Conservation (phyloP, 2,329 filamentous ascomycete species). For the Cordyceps cateniannulata region DNA sequence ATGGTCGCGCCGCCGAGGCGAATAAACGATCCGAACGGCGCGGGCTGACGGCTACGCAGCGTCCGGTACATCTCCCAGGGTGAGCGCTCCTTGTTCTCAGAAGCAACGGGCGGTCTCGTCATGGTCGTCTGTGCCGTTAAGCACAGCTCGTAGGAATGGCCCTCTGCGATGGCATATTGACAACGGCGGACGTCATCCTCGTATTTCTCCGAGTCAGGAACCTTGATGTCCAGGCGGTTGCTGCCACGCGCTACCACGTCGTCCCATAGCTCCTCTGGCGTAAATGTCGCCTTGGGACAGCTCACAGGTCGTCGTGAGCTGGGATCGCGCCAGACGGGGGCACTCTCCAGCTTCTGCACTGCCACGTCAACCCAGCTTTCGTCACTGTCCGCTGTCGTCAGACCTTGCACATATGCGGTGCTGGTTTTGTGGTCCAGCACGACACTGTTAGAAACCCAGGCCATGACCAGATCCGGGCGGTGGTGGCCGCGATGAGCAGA, state of each 20-base stretch:
- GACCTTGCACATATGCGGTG: conserved; percentile 55
- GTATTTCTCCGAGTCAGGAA: conserved; percentile 47
- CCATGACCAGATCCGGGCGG: conserved; percentile 66
- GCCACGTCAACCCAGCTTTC: conserved; percentile 26
- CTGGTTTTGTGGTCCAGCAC: conserved; percentile 66
- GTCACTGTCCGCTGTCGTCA: conserved; percentile 21
- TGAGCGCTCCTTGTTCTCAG: conserved; percentile 37
- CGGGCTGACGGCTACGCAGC: conserved; percentile 66
- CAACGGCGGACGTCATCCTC: conserved; percentile 61
- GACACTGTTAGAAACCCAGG: conserved; percentile 70
- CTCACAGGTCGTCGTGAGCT: conserved; percentile 9
- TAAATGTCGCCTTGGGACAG: not conserved
- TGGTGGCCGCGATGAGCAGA: conserved; percentile 26
- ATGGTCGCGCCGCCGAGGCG: conserved; percentile 64
- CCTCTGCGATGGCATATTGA: conserved; percentile 65
- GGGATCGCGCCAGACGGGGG: conserved; percentile 25
- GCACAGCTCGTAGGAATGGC: conserved; percentile 81
- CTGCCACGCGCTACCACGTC: conserved; percentile 6
- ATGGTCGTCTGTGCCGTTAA: conserved; percentile 71
- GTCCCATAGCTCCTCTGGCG: conserved; percentile 13
- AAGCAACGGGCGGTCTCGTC: conserved; percentile 26
- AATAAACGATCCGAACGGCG: conserved; percentile 79
- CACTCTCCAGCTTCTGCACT: conserved; percentile 25
- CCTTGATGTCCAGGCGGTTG: conserved; percentile 25
- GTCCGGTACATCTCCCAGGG: conserved; percentile 68